Evolutionary conservation across 192 early-diverging fungal species (phyloP).

Genomic region (Entomortierella beljakovae): DNA sequence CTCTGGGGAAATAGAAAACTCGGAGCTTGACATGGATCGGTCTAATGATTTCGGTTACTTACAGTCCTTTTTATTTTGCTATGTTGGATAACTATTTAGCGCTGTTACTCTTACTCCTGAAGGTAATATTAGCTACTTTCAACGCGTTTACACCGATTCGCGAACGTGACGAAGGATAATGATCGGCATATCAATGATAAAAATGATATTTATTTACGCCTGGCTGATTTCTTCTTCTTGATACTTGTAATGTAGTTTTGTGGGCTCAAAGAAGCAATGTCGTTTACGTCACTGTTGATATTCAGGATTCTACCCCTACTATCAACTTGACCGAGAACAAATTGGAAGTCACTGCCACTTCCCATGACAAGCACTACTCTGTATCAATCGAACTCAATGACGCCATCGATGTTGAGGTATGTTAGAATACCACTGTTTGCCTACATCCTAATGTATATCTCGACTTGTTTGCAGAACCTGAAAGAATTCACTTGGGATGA

Average conservation of each 20-base stretch:
- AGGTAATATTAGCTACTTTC: slow-evolving; percentile 16
- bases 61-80: background rate
- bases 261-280: slow-evolving; percentile 92
- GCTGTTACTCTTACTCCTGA: slow-evolving; percentile 35
- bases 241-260: slow-evolving; percentile 64
- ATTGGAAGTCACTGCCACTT: slow-evolving; percentile 72
- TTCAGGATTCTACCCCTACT: slow-evolving; percentile 73
- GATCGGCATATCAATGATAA: too few species aligned
- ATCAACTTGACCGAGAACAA: slow-evolving; percentile 66
- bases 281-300: slow-evolving; percentile 86
- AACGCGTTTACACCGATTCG: background rate
- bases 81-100: background rate
- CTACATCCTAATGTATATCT: background rate
- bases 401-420: slow-evolving; percentile 79
- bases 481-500: background rate
- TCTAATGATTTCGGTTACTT: background rate
- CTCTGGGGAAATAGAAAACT: too few species aligned
- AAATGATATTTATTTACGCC: background rate
- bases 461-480: background rate
- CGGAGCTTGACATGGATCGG: background rate
- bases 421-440: too few species aligned
- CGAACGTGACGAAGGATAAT: background rate
- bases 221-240: background rate
- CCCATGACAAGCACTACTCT: slow-evolving; percentile 73
- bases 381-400: slow-evolving; percentile 80